These are phyloP conservation scores for Ormosia emarginata DNA, from an alignment of 306 rosid species.

Conservation along the genomic window DNA sequence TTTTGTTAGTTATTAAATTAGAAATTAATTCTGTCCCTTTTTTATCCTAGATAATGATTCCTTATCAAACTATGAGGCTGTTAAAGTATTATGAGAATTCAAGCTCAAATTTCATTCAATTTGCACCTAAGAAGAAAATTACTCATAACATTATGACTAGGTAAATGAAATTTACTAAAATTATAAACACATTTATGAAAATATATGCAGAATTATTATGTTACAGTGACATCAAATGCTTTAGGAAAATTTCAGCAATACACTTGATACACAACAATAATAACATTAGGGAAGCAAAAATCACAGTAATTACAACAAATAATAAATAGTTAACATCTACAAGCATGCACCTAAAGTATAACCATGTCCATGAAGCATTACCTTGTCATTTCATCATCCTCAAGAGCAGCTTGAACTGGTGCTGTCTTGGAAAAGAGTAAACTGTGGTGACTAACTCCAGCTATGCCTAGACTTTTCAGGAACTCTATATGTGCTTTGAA, in stretches of 20 bases:
- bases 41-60: no score
- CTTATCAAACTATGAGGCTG: no score
- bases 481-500: conserved; percentile 63
- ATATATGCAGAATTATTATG: no score
- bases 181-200: no score
- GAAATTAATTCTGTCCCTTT: no score
- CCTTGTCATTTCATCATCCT: conserved; percentile 63
- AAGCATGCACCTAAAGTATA: background rate
- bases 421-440: conserved; percentile 82
- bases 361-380: conserved; percentile 18
- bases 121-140: no score
- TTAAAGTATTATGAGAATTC: no score
- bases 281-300: background rate
- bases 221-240: background rate
- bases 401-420: conserved; percentile 50
- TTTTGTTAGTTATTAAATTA: no score
- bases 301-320: background rate
- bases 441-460: conserved; percentile 95
- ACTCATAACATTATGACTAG: no score
- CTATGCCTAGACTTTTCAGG: conserved; percentile 71
- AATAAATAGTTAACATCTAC: background rate
- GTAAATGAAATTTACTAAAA: no score
- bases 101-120: no score
- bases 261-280: background rate
- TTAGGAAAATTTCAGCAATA: background rate